Conservation (phyloP, 192 early-diverging fungal species). For the Coemansia sp. region DNA sequence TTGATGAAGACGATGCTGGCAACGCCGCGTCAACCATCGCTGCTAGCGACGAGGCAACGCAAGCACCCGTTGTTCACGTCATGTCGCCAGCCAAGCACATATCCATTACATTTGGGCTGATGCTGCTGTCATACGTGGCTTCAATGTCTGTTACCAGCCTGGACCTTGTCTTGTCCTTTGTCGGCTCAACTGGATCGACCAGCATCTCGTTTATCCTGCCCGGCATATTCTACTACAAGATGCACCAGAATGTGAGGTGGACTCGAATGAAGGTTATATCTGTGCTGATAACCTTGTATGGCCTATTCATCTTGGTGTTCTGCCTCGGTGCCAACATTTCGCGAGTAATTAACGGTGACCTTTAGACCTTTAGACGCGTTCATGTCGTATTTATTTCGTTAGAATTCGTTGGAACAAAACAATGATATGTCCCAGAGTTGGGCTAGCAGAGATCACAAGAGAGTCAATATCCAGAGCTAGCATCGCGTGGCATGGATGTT, state of each 20-base stretch:
- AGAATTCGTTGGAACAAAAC: neutral
- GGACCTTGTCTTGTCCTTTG: slow-evolving; percentile 83
- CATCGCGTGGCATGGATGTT: neutral
- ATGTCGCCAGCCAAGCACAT: slow-evolving; percentile 56
- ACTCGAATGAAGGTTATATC: slow-evolving; percentile 63
- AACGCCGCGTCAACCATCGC: neutral
- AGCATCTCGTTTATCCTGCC: slow-evolving; percentile 96
- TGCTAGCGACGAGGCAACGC: slow-evolving; percentile 18
- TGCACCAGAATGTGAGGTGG: slow-evolving; percentile 67
- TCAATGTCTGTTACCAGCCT: slow-evolving; percentile 78
- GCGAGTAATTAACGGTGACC: slow-evolving; percentile 34
- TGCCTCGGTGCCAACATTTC: slow-evolving; percentile 70
- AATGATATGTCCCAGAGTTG: neutral
- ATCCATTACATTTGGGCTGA: slow-evolving; percentile 66
- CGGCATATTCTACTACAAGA: slow-evolving; percentile 87
- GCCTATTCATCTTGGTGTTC: slow-evolving; percentile 76
- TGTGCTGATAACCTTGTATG: slow-evolving; percentile 63
- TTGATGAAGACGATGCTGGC: neutral
- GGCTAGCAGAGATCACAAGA: neutral
- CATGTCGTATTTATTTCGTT: neutral
- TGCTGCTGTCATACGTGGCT: slow-evolving; percentile 67
- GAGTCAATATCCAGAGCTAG: neutral
- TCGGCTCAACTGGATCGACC: slow-evolving; percentile 96
- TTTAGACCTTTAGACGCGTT: neutral
- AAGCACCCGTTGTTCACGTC: slow-evolving; percentile 35